These are phyloP conservation scores for Hymenoscyphus fraxineus DNA, from an alignment of 2,329 filamentous ascomycete genomes.

Conservation along the genomic window DNA sequence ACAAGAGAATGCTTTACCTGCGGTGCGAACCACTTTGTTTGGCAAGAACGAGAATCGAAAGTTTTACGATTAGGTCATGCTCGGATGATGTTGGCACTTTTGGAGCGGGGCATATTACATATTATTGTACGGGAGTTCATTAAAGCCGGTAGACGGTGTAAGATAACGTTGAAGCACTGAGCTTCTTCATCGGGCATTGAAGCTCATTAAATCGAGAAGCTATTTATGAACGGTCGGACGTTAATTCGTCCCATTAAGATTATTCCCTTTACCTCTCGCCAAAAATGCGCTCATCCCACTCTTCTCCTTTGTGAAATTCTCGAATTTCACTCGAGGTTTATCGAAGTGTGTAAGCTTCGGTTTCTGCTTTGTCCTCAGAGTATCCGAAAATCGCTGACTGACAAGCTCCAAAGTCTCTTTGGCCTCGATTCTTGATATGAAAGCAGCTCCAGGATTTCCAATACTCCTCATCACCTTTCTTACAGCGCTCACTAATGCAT, in stretches of 20 bases:
- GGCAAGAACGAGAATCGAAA: conserved; percentile 93
- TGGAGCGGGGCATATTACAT: conserved; percentile 17
- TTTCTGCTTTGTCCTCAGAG: conserved; percentile 63
- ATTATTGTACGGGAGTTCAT: conserved; percentile 18
- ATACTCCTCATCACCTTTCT: conserved; percentile 60
- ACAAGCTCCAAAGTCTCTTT: conserved; percentile 74
- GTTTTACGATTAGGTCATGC: conserved; percentile 72
- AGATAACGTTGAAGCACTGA: conserved; percentile 29
- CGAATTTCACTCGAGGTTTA: conserved; percentile 23
- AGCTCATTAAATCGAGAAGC: conserved; percentile 5
- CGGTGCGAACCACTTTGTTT: conserved; percentile 81
- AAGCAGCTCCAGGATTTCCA: conserved; percentile 68
- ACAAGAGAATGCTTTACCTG: conserved; percentile 78
- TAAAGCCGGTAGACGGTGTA: conserved; percentile 33
- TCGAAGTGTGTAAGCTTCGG: conserved; percentile 62
- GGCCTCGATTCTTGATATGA: conserved; percentile 68
- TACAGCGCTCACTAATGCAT: conserved; percentile 59
- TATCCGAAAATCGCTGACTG: conserved; percentile 67
- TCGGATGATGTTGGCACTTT: conserved; percentile 6
- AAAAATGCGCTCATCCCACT: conserved; percentile 29
- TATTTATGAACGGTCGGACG: not conserved
- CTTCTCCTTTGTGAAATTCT: conserved; percentile 35
- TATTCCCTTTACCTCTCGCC: conserved; percentile 9
- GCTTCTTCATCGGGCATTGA: conserved; percentile 14
- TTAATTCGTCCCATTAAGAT: not conserved